Evolutionary conservation across 2,329 filamentous ascomycete species (phyloP), one percentile per base, ranked within the genome.

Genomic region (Pestalotiopsis sp.): DNA sequence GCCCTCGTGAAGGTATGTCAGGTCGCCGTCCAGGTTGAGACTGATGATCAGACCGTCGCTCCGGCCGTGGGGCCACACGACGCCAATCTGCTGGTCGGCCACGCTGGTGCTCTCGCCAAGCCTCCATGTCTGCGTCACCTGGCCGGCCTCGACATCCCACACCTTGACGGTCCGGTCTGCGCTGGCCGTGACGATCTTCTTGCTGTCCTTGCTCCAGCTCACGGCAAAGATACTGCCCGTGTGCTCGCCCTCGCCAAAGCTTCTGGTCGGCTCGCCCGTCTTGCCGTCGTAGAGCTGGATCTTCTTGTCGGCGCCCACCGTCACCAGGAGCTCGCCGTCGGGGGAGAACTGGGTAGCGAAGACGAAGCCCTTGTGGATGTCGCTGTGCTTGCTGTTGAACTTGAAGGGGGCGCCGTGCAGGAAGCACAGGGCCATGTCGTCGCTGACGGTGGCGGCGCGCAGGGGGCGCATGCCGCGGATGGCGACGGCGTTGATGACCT

Each of bases 211-310:
- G 1, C 93, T 89, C 96, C 96, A 99, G 20, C 93, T 94, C 4
- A 98, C 90, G 25, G 92, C 91, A 77, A 98, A 97, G 69, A 99
- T 96, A 78, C 94, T 97, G 62, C 96, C 96, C 5, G 91, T 95
- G 79, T 99, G 96, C 72, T 90, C 91, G n/a, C 90, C 91, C 72
- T 95, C 91, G 11, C 92, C 92, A 74, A 99, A 91, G 73, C 93
- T 87, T 69, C 84, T 88, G 59, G 90, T 93, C 1, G 92, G 87
- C 77, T 97, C 94, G 38, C 96, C 96, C 17, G 94, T 97, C 86
- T 97, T 97, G 71, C 95, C 96, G 78, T 99, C 94, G 78, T 98
- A 99, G 11, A 99, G 84, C 85, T 96, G 97, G 72, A 99, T 97
- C 77, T 89, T 90, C 78, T 91, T 91, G 81, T 99, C 96, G n/a